Conservation (phyloP, 495 filamentous ascomycete species). For the Lepraria neglecta region DNA sequence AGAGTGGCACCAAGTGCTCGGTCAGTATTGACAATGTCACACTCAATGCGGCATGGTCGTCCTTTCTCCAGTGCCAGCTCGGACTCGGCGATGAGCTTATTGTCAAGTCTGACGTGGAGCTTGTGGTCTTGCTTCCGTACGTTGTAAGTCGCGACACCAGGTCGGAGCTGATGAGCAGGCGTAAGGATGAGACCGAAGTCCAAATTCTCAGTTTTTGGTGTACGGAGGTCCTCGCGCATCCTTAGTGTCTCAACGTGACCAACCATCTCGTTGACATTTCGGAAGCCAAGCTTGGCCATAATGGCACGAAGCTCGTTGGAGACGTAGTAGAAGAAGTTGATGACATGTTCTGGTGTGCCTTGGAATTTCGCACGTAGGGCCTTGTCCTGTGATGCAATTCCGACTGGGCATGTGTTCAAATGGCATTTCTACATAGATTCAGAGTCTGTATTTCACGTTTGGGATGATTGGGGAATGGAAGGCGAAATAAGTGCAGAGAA, state of each 20-base stretch:
- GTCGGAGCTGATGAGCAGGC: slow-evolving; percentile 90
- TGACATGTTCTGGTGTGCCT: slow-evolving; percentile 93
- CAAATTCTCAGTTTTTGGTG: slow-evolving; percentile 84
- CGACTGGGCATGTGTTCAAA: slow-evolving; percentile 85
- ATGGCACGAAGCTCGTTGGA: slow-evolving; percentile 97
- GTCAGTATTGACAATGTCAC: slow-evolving; percentile 97
- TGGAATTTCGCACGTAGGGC: slow-evolving; percentile 92
- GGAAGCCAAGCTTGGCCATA: slow-evolving; percentile 94
- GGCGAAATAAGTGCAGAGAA: no score
- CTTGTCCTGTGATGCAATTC: slow-evolving; percentile 94
- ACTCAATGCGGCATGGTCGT: slow-evolving; percentile 89
- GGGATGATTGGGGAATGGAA: no score
- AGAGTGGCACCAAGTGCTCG: slow-evolving; percentile 90
- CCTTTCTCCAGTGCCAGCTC: slow-evolving; percentile 96
- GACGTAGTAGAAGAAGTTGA: slow-evolving; percentile 99
- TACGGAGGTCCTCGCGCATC: slow-evolving; percentile 83
- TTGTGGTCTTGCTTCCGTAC: slow-evolving; percentile 97
- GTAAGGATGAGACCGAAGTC: slow-evolving; percentile 95
- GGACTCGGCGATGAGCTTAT: slow-evolving; percentile 96
- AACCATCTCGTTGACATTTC: slow-evolving; percentile 98
- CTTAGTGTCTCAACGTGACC: slow-evolving; percentile 83
- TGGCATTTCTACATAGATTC: slow-evolving; percentile 6
- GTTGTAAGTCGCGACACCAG: slow-evolving; percentile 96
- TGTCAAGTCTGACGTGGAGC: slow-evolving; percentile 90
- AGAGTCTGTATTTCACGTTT: slow-evolving; percentile 1